Evolutionary conservation across 2,329 filamentous ascomycete genomes (phyloP).

Genomic region (Metarhizium brunneum): DNA sequence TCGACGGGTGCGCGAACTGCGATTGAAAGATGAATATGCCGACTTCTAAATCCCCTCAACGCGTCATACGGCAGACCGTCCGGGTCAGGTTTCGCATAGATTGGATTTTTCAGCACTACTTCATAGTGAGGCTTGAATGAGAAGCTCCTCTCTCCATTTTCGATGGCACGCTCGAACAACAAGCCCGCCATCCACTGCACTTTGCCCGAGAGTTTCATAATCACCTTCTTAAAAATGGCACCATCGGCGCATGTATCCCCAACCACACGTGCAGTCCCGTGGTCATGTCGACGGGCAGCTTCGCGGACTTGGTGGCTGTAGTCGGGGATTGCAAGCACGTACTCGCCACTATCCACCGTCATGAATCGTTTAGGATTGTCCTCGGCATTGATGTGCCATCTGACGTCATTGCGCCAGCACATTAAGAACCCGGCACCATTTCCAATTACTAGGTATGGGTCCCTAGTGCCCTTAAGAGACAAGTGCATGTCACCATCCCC

Average conservation of each 20-base stretch:
- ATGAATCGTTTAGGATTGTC: slow-evolving; percentile 90
- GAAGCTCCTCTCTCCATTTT: slow-evolving; percentile 66
- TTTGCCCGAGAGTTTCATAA: slow-evolving; percentile 97
- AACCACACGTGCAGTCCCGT: slow-evolving; percentile 50
- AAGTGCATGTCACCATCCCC: slow-evolving; percentile 94
- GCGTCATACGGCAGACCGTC: slow-evolving; percentile 65
- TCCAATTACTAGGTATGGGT: slow-evolving; percentile 88
- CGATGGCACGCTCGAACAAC: slow-evolving; percentile 80
- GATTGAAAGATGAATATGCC: slow-evolving; percentile 93
- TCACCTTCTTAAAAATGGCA: slow-evolving; percentile 92
- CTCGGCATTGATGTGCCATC: slow-evolving; percentile 73
- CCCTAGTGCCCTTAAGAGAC: slow-evolving; percentile 80
- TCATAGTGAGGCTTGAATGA: slow-evolving; percentile 90
- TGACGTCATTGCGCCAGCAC: slow-evolving; percentile 95
- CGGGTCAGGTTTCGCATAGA: slow-evolving; percentile 55
- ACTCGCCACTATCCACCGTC: slow-evolving; percentile 91
- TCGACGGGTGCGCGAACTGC: slow-evolving; percentile 81
- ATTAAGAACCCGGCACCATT: slow-evolving; percentile 93
- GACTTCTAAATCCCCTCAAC: slow-evolving; percentile 91
- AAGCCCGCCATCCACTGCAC: slow-evolving; percentile 88
- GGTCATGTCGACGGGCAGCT: slow-evolving; percentile 38
- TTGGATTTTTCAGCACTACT: slow-evolving; percentile 74
- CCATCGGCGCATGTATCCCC: slow-evolving; percentile 60
- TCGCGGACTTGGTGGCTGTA: slow-evolving; percentile 80
- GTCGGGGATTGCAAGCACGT: slow-evolving; percentile 88